These are phyloP conservation scores for Sclerotinia borealis DNA, from an alignment of 2,329 filamentous ascomycete genomes.

Conservation along the genomic window DNA sequence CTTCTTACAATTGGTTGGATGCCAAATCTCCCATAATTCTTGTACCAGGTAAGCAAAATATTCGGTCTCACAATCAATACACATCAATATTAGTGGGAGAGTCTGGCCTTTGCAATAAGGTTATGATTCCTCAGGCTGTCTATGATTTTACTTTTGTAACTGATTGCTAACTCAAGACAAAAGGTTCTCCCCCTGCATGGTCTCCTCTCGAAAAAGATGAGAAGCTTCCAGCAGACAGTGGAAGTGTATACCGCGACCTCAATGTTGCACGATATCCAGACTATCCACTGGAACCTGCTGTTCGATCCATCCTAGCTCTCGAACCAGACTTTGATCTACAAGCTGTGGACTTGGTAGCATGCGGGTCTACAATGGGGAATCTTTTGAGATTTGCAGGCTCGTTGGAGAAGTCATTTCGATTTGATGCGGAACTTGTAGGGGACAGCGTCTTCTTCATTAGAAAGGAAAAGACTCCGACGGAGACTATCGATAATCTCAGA, in stretches of 20 bases:
- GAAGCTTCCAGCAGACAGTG: constrained; percentile 39
- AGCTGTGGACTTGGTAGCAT: constrained; percentile 51
- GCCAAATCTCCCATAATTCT: constrained; percentile 36
- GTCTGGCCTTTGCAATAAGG: too few species aligned
- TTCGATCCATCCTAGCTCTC: constrained; percentile 35
- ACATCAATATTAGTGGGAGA: background rate
- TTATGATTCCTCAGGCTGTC: background rate
- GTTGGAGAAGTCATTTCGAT: constrained; percentile 46
- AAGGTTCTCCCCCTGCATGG: constrained; percentile 48
- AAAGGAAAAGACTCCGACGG: constrained; percentile 52
- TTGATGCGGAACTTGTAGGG: constrained; percentile 50
- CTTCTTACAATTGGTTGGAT: constrained; percentile 48
- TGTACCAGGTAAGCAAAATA: constrained; percentile 37
- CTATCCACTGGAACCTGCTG: constrained; percentile 38
- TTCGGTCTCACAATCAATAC: background rate
- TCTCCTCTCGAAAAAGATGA: constrained; percentile 35
- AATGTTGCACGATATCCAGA: constrained; percentile 38
- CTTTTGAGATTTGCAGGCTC: constrained; percentile 49
- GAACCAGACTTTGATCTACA: constrained; percentile 33
- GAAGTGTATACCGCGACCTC: constrained; percentile 35
- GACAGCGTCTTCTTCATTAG: constrained; percentile 58
- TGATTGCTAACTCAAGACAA: background rate
- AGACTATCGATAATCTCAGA: constrained; percentile 46
- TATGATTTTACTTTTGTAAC: background rate
- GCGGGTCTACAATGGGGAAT: constrained; percentile 55